Evolutionary conservation across 1,139 yeast species (phyloP).

Genomic region (Geotrichum phurueaensis): DNA sequence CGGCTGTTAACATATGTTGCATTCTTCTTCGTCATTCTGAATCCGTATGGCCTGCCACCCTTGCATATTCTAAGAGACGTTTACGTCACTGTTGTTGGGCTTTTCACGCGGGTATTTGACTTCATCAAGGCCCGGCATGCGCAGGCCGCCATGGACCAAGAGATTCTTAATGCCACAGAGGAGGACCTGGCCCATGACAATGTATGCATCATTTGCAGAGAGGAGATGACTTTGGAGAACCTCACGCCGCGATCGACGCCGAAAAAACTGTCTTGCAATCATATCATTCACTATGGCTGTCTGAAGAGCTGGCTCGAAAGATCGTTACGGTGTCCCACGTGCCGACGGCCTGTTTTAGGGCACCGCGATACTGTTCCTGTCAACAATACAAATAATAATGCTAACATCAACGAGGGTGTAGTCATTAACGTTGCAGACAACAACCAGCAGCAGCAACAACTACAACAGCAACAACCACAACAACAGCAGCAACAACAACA

Average conservation of each 20-base stretch:
- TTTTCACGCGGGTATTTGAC: slow-evolving; percentile 48
- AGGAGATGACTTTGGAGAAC: slow-evolving; percentile 53
- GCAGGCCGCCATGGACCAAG: slow-evolving; percentile 58
- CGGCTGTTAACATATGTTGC: slow-evolving; percentile 45
- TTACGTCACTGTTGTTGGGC: slow-evolving; percentile 47
- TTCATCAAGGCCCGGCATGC: slow-evolving; percentile 55
- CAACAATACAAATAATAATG: background rate
- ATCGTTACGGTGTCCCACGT: slow-evolving; percentile 87
- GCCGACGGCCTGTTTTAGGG: slow-evolving; percentile 61
- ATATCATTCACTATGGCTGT: slow-evolving; percentile 85
- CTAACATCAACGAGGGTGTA: background rate
- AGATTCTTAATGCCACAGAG: slow-evolving; percentile 50
- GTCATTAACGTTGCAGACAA: background rate
- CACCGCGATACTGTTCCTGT: background rate
- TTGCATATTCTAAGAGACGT: slow-evolving; percentile 64
- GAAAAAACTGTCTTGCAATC: slow-evolving; percentile 75
- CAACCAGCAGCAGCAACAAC: background rate
- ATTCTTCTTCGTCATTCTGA: slow-evolving; percentile 44
- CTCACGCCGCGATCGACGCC: slow-evolving; percentile 46
- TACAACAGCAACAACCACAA: background rate
- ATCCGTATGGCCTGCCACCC: slow-evolving; percentile 49
- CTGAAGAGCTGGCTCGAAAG: slow-evolving; percentile 89
- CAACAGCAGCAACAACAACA: background rate
- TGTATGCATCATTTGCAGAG: slow-evolving; percentile 79
- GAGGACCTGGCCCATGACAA: slow-evolving; percentile 59